Conservation (phyloP, 768 basidiomycete genomes). For the Mycena polygramma region DNA sequence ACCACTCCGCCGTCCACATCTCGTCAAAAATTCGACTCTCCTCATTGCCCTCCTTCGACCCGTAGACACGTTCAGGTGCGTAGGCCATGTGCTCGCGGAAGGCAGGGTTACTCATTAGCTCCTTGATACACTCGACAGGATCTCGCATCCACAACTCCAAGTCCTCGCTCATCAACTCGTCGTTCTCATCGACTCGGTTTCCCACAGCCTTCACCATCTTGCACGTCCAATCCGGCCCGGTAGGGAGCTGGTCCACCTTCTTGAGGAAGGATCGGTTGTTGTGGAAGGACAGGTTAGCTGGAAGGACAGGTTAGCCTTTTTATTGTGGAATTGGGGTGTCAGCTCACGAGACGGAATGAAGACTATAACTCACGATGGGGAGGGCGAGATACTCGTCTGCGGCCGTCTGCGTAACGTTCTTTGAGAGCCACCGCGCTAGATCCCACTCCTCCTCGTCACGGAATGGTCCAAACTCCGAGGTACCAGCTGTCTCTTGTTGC, state of each 20-base stretch:
- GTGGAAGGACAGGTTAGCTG: no score
- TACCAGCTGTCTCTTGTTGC: conserved; percentile 19
- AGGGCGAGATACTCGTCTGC: conserved; percentile 47
- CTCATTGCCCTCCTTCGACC: not conserved
- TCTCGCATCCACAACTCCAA: conserved; percentile 28
- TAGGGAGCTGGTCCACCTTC: conserved; percentile 39
- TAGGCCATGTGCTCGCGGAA: conserved; percentile 42
- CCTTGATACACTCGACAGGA: conserved; percentile 40
- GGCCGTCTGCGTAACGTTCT: conserved; percentile 40
- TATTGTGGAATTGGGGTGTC: not conserved
- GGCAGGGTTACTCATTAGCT: conserved; percentile 12
- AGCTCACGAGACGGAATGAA: not conserved
- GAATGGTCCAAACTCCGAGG: conserved; percentile 43
- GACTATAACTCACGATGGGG: not conserved
- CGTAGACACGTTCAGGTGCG: conserved; percentile 38
- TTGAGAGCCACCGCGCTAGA: conserved; percentile 43
- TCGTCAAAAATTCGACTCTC: conserved; percentile 36
- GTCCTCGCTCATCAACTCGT: conserved; percentile 11
- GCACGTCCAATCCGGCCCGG: conserved; percentile 41
- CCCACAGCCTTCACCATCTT: conserved; percentile 37
- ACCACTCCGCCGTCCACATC: conserved; percentile 32
- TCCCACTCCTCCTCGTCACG: conserved; percentile 29
- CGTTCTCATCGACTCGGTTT: conserved; percentile 17
- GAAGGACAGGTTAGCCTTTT: conserved; percentile 4
- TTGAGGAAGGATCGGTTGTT: conserved; percentile 33